Percentiles rank a stretch among this genome's conserved stretches.
These are phyloP conservation scores for Oryza glaberrima DNA, from an alignment of 176 grass and related monocot species.

Conservation along the genomic window DNA sequence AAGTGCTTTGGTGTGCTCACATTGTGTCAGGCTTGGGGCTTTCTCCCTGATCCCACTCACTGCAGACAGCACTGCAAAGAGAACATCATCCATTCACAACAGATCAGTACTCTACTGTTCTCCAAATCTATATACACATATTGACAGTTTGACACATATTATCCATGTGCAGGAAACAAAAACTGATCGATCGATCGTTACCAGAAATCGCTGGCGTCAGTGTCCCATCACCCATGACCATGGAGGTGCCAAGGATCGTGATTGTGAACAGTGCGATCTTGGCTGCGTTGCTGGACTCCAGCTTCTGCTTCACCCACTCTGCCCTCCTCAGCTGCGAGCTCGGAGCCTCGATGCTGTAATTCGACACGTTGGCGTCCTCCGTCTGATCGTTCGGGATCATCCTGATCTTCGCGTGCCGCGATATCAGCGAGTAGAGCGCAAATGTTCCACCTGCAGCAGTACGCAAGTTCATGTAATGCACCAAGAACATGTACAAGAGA, in stretches of 20 bases:
- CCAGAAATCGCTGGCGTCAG: constrained; percentile 65
- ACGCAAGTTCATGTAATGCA: neutral
- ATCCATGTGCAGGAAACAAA: too few relatives aligned
- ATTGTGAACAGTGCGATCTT: constrained; percentile 50
- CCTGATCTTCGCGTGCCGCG: constrained; percentile 56
- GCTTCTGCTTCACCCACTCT: constrained; percentile 45
- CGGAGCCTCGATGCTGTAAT: constrained; percentile 40
- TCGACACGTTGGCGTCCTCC: constrained; percentile 56
- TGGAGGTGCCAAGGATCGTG: constrained; percentile 66
- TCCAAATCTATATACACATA: neutral
- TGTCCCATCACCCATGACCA: constrained; percentile 70
- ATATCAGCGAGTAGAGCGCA: constrained; percentile 70
- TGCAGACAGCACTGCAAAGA: constrained; percentile 55
- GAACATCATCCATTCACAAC: neutral
- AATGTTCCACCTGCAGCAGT: constrained; percentile 63
- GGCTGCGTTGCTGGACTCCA: constrained; percentile 44
- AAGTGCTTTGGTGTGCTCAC: neutral
- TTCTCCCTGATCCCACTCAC: constrained; percentile 66
- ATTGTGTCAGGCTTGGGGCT: constrained; percentile 42
- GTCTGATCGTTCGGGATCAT: constrained; percentile 62
- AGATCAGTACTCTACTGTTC: neutral
- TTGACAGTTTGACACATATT: too few relatives aligned
- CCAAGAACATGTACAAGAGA: too few relatives aligned
- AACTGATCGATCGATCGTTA: neutral
- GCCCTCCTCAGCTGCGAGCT: constrained; percentile 38